Evolutionary conservation across 2,329 filamentous ascomycete genomes (phyloP).

Genomic region (Stachybotrys chartarum): DNA sequence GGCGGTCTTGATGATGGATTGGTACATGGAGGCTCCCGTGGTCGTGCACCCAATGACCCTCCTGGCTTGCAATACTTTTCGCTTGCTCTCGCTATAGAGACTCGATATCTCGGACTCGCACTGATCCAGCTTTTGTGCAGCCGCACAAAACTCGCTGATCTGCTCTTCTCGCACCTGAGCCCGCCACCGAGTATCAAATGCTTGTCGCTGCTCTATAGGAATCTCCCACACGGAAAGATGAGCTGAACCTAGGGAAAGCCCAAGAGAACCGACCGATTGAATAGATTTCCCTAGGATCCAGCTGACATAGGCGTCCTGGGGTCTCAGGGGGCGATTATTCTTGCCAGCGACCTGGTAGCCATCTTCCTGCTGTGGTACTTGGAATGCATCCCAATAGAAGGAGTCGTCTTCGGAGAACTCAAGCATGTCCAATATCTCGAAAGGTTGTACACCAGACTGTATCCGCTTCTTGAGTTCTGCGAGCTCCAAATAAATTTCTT

Average conservation of each 20-base stretch:
- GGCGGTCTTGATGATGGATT: slow-evolving; percentile 43
- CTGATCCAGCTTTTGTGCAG: slow-evolving; percentile 32
- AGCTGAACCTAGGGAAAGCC: slow-evolving; percentile 1
- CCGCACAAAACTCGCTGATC: slow-evolving; percentile 28
- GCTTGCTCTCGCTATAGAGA: slow-evolving; percentile 35
- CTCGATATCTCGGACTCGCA: slow-evolving; percentile 32
- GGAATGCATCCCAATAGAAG: slow-evolving; percentile 50
- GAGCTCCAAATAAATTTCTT: neutral
- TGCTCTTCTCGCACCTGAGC: slow-evolving; percentile 41
- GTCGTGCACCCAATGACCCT: slow-evolving; percentile 65
- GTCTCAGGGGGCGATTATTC: slow-evolving; percentile 33
- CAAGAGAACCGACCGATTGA: neutral
- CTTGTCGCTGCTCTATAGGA: slow-evolving; percentile 22
- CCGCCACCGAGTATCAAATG: slow-evolving; percentile 34
- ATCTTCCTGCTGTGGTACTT: slow-evolving; percentile 34
- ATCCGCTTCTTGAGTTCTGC: neutral
- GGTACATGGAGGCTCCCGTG: slow-evolving; percentile 59
- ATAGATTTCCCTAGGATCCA: slow-evolving; percentile 8
- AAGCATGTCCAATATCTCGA: slow-evolving; percentile 31
- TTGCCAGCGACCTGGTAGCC: slow-evolving; percentile 40
- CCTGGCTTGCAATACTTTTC: slow-evolving; percentile 40
- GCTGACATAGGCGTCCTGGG: slow-evolving; percentile 8
- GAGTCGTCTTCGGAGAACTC: slow-evolving; percentile 45
- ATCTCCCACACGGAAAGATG: slow-evolving; percentile 46
- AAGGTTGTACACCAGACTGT: neutral